These are phyloP conservation scores for Pestalotiopsis sp. DNA, from an alignment of 2,329 filamentous ascomycete species.

Conservation along the genomic window DNA sequence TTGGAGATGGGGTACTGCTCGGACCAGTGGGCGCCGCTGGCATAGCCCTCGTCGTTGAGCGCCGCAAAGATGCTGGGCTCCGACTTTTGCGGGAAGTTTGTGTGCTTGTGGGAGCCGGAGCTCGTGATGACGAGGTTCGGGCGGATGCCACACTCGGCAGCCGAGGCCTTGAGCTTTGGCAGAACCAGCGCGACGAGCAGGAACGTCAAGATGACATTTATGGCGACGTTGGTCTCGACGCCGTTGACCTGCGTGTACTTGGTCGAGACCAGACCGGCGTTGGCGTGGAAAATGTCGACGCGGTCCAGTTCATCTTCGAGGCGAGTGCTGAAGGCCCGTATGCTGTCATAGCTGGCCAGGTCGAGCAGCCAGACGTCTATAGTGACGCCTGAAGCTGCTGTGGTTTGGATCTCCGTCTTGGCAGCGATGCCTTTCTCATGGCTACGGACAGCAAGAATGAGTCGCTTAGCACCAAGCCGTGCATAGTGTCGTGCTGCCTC, in stretches of 20 bases:
- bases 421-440: slow-evolving; percentile 37
- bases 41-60: slow-evolving; percentile 21
- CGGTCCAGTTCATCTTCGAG: slow-evolving; percentile 37
- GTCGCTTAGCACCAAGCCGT: slow-evolving; percentile 16
- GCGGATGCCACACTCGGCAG: slow-evolving; percentile 18
- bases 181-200: slow-evolving; percentile 51
- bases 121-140: slow-evolving; percentile 31
- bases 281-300: slow-evolving; percentile 47
- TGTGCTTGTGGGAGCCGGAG: slow-evolving; percentile 29
- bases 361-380: slow-evolving; percentile 56
- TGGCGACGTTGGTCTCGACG: slow-evolving; percentile 50
- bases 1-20: slow-evolving; percentile 33
- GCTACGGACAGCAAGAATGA: slow-evolving; percentile 40
- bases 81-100: slow-evolving; percentile 28
- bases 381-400: slow-evolving; percentile 24
- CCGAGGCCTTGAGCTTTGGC: slow-evolving; percentile 50
- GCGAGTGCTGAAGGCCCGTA: slow-evolving; percentile 44
- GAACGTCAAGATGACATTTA: slow-evolving; percentile 57
- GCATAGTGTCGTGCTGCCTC: slow-evolving; percentile 35
- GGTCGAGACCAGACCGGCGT: slow-evolving; percentile 38
- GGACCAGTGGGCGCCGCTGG: neutral
- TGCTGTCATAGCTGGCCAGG: slow-evolving; percentile 46
- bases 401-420: slow-evolving; percentile 35
- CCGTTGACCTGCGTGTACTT: slow-evolving; percentile 36
- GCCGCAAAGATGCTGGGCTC: slow-evolving; percentile 30